Percentiles rank a stretch among this genome's conserved stretches.
Conservation (phyloP, 148 eudicot genomes). For the Persicaria tinctoria region DNA sequence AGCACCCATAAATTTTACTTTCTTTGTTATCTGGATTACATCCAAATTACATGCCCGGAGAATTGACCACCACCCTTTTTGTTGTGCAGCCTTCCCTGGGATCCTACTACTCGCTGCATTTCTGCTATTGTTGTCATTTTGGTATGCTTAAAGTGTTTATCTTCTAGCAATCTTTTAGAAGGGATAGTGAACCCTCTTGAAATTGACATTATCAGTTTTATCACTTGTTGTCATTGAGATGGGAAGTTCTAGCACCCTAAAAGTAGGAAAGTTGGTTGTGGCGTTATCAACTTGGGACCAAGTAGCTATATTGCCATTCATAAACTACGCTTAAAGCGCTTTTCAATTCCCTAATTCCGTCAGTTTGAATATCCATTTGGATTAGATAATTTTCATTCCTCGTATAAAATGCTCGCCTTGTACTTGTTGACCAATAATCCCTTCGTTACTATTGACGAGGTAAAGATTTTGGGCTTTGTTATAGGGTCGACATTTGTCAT, state of each 20-base stretch:
- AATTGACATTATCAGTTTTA: not conserved
- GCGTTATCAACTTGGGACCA: not conserved
- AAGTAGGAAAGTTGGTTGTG: not conserved
- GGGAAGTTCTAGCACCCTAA: not conserved
- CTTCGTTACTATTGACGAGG: constrained; percentile 1
- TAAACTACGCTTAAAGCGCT: too few relatives aligned
- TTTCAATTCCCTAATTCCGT: too few relatives aligned
- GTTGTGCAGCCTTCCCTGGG: constrained; percentile 72
- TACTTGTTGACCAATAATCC: not conserved
- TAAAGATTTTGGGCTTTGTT: constrained; percentile 19
- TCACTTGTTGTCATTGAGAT: not conserved
- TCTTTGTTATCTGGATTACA: constrained; percentile 13
- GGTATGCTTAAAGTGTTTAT: constrained; percentile 40
- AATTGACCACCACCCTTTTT: constrained; percentile 11
- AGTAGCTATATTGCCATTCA: not conserved
- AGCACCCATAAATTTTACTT: constrained; percentile 15
- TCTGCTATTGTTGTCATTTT: constrained; percentile 88
- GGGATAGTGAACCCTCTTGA: not conserved
- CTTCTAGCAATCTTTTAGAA: constrained; percentile 3
- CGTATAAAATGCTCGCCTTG: not conserved
- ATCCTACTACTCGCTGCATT: constrained; percentile 82
- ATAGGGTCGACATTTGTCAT: constrained; percentile 94
- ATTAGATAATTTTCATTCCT: not conserved
- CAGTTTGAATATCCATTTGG: not conserved
- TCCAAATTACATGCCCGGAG: not conserved